Conservation (phyloP, 2,329 filamentous ascomycete species). For the Exophiala lecanii-corni region DNA sequence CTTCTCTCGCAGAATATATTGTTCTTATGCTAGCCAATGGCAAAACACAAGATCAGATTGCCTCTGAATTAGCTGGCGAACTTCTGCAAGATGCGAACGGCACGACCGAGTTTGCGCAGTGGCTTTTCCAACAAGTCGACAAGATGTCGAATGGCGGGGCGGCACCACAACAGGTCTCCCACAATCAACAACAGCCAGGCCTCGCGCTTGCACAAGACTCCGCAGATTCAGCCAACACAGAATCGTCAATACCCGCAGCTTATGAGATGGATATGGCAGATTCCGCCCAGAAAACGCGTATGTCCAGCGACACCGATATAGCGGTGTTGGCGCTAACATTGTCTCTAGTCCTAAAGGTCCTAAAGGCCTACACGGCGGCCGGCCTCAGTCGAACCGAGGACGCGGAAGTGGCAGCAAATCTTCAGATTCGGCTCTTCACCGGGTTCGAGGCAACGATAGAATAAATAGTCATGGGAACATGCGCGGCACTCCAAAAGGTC, state of each 20-base stretch:
- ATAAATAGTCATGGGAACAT: slow-evolving; percentile 65
- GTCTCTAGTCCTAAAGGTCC: slow-evolving; percentile 77
- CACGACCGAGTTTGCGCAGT: slow-evolving; percentile 77
- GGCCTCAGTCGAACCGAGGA: slow-evolving; percentile 64
- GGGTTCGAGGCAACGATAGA: slow-evolving; percentile 72
- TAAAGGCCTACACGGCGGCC: slow-evolving; percentile 83
- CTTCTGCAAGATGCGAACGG: slow-evolving; percentile 81
- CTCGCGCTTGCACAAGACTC: slow-evolving; percentile 45
- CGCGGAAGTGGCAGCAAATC: slow-evolving; percentile 82
- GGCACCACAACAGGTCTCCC: slow-evolving; percentile 11
- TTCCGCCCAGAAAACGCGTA: slow-evolving; percentile 28
- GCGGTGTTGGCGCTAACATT: slow-evolving; percentile 1
- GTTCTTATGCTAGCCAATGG: slow-evolving; percentile 95
- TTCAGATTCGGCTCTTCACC: slow-evolving; percentile 71
- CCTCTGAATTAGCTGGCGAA: slow-evolving; percentile 80
- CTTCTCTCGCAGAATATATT: slow-evolving; percentile 89
- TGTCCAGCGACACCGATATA: slow-evolving; percentile 2
- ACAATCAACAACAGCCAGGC: slow-evolving; percentile 59
- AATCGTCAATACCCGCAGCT: slow-evolving; percentile 47
- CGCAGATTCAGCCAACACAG: slow-evolving; percentile 36
- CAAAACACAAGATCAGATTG: slow-evolving; percentile 86
- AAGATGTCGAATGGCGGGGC: slow-evolving; percentile 16
- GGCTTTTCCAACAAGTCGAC: slow-evolving; percentile 85
- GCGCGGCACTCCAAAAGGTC: slow-evolving; percentile 67
- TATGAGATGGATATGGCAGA: slow-evolving; percentile 24